Base-by-base conservation (phyloP, 257 asterid species). In the Primulina huaijiensis region DNA sequence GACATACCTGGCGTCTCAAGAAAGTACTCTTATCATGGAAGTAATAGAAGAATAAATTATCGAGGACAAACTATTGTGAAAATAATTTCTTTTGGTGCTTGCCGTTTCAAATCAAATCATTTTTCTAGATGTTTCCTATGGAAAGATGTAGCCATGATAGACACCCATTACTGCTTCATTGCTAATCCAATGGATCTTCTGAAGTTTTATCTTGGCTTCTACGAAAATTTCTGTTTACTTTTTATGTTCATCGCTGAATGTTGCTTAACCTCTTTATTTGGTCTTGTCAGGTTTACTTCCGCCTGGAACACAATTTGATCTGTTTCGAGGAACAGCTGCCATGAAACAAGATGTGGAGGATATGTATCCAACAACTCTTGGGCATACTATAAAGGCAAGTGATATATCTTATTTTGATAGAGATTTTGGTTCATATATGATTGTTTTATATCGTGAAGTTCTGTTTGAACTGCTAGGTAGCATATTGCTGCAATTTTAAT, bases 281-380 rank as follows among this genome's bases (percentile, higher is more conserved):
- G 72, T 63, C 37, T 69, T 62, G 52, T 78, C 78, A 93, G 99
- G 97, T 68, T 81, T 93, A 75, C 95, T 93, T 72, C 99, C 99
- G 72, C 97, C 99, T 67, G 97, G 99, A 78, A 90, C 99, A 38
- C 99, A 93, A 77, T 93, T 93, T 74, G 99, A 93, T 80, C 78
- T 93, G 53, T 93, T 93, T 75, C 83, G 96, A 74, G 99, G 99
- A 79, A 85, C 97, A 34, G 96, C 99, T 85, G 96, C 99, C 73
- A 89, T 93, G 99, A 90, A 93, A 72, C 99, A 93, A 84, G 99
- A 93, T 76, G 95, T 86, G 53, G 99, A 93, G 75, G 99, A 93
- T 73, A 85, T 82, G 88, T 86, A 82, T 73, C 96, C 97, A 31
- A 93, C 96, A 78, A 85, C 95, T 40, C 88, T 93, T 75, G 90